A percentile compares a stretch with the other conserved stretches of the same genome.
Evolutionary conservation across 345 rosid species (phyloP).

Genomic region (Heritiera littoralis): DNA sequence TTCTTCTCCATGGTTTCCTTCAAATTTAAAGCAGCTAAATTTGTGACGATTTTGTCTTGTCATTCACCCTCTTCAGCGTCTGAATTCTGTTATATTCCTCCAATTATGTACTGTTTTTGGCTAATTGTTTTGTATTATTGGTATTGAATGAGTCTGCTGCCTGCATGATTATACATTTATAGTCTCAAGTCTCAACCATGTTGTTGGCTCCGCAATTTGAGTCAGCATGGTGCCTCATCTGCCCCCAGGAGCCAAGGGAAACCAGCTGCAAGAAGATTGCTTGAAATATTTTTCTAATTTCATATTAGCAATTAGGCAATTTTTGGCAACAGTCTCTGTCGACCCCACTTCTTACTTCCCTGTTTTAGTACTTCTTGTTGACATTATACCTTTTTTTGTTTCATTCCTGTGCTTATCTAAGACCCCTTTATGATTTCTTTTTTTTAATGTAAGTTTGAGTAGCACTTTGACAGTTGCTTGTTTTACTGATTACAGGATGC

Average conservation of each 20-base stretch:
- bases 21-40: slow-evolving; percentile 36
- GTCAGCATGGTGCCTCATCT: slow-evolving; percentile 33
- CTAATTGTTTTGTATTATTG: not conserved
- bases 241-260: slow-evolving; percentile 39
- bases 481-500: not conserved
- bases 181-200: no score
- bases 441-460: not conserved
- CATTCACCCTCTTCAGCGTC: not conserved
- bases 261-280: not conserved
- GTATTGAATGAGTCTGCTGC: not conserved
- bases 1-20: slow-evolving; percentile 7
- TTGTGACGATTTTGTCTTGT: not conserved
- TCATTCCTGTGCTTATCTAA: no score
- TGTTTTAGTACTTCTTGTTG: no score
- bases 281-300: not conserved
- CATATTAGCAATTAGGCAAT: not conserved
- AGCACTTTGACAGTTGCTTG: not conserved
- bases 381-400: no score
- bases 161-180: no score
- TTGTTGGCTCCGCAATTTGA: slow-evolving; percentile 26
- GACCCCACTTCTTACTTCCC: not conserved
- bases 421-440: no score
- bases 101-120: not conserved
- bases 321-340: not conserved
- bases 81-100: not conserved